Base-by-base conservation (phyloP, 108 stramenopile genomes). In the Phaeodactylum tricornutum region DNA sequence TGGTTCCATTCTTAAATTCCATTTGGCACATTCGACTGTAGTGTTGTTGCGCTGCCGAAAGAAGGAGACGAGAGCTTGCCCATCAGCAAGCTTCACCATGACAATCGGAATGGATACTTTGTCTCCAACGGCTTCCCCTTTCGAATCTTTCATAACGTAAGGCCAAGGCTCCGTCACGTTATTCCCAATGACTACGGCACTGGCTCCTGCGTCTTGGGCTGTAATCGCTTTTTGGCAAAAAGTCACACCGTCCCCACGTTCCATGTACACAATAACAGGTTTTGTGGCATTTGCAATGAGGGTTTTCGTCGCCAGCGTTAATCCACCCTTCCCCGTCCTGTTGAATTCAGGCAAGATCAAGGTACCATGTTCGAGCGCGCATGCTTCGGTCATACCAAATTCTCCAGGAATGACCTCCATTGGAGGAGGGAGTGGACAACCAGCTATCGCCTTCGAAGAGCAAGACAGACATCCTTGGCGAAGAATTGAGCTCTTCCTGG, bases 61-160 rank as follows among this genome's bases (percentile, higher is more conserved):
- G n/a, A n/a, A n/a, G 30, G 50, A 50, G 6, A 6, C 29, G 16
- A 47, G 19, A 15, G 22, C 25, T 12, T 31, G 15, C 9, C 23
- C 15, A 56, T 84, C 84, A 31, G 47, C 55, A 43, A 68, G 47
- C 37, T 76, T 71, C 41, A 86, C 43, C 84, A 86, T 86, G 24
- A 81, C 79, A 8, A 84, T 79, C 1, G 89, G 89, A 34, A 91
- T 79, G 15, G 25, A 56, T 22, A 86, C 23, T 4, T 63, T 64
- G 2, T 53, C 37, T 49, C 43, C 29, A 26, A 51, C 23, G 14
- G 75, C 72, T 59, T 83, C 81, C 3, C 48, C 48, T 14, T 40
- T 52, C 16, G 72, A 75, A 61, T 91, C 84, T 45, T 84, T 74
- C 90, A 92, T 92, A 4, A 80, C 69, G 44, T 87, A 92, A 11